Evolutionary conservation across 176 grass and related monocot species (phyloP).

Genomic region (Miscanthus lutarioriparius): DNA sequence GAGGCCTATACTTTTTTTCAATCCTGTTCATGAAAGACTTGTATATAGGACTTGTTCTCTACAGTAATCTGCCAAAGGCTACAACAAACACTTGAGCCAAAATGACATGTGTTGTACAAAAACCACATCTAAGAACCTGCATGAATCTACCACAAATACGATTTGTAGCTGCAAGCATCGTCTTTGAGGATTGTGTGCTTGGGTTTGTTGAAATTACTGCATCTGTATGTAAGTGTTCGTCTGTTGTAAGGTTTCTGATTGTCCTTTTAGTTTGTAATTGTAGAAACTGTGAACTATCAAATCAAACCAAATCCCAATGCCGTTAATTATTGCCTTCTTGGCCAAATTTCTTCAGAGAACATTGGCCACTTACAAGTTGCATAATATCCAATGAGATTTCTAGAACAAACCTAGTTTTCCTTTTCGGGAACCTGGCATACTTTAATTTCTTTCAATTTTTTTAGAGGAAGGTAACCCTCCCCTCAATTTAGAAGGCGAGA

Average conservation of each 20-base stretch:
- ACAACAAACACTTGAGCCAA: background rate
- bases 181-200: background rate
- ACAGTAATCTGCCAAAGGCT: background rate
- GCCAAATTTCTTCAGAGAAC: background rate
- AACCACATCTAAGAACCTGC: background rate
- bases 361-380: background rate
- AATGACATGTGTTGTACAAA: background rate
- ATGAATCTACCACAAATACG: background rate
- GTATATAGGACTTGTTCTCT: constrained; percentile 12
- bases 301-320: background rate
- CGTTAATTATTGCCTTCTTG: background rate
- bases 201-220: background rate
- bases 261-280: background rate
- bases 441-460: background rate
- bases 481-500: background rate
- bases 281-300: background rate
- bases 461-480: background rate
- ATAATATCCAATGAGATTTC: background rate
- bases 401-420: background rate
- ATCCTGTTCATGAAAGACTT: constrained; percentile 6
- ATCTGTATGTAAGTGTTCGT: background rate
- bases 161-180: background rate
- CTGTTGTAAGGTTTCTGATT: background rate
- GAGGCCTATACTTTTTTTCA: background rate
- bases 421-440: background rate